Conservation (phyloP, 352 stramenopile genomes). For the Plasmopara viticola region DNA sequence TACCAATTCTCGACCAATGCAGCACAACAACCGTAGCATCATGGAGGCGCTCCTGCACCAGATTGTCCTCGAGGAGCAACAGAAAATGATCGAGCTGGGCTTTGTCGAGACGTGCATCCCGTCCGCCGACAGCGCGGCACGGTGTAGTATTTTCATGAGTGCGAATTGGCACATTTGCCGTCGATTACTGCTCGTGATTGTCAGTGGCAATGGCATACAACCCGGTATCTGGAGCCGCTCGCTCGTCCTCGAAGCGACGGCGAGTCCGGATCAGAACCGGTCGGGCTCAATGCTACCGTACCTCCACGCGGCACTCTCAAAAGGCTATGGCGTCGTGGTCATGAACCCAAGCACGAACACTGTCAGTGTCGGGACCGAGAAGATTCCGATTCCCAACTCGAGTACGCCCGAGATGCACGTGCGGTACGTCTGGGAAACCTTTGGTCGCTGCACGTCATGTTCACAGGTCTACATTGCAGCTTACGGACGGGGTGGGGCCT, state of each 20-base stretch:
- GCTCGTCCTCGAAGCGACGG: conserved; percentile 65
- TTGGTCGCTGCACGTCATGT: conserved; percentile 57
- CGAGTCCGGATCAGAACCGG: conserved; percentile 71
- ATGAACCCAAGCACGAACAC: conserved; percentile 78
- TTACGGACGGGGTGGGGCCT: conserved; percentile 59
- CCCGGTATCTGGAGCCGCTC: conserved; percentile 82
- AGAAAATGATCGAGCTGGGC: conserved; percentile 78
- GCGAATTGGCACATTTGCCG: conserved; percentile 79
- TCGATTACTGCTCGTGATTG: conserved; percentile 67
- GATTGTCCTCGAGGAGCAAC: conserved; percentile 81
- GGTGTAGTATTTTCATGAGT: conserved; percentile 78
- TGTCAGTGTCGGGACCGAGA: conserved; percentile 58
- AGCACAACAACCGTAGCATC: conserved; percentile 43
- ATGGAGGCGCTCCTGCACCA: conserved; percentile 80
- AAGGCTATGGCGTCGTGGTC: conserved; percentile 78
- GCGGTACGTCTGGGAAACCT: conserved; percentile 79
- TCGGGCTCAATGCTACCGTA: conserved; percentile 81
- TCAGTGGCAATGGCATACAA: conserved; percentile 80
- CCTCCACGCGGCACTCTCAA: conserved; percentile 67
- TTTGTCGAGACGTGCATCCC: conserved; percentile 81
- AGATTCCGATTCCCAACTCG: conserved; percentile 70
- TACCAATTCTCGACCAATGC: background rate
- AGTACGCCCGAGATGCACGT: conserved; percentile 75
- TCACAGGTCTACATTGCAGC: conserved; percentile 76
- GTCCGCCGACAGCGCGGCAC: conserved; percentile 51